Base-by-base conservation (phyloP, 768 basidiomycete species). In the Mycena leptocephala region DNA sequence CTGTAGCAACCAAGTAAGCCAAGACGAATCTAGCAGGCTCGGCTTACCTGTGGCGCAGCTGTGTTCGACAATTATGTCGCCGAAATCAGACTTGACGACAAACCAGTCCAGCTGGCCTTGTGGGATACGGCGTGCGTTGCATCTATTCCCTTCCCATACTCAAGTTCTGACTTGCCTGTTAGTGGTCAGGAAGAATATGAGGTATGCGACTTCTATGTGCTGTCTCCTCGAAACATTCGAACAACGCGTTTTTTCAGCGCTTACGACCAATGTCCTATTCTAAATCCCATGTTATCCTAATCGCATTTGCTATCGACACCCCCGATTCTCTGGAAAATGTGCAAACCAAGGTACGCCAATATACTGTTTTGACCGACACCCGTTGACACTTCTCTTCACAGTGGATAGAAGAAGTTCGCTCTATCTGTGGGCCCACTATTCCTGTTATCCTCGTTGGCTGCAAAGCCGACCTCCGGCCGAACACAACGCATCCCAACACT, bases 131-230 rank as follows among this genome's bases (percentile, higher is more conserved):
- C 98, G 97, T 98, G 84, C 85, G 96, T 93, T 73, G 35, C 56
- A 59, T 56, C 65, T 62, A 68, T 46, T 61, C 59, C 70, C 35
- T 48, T 58, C 30, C 48, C 53, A 51, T 55, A 70, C 70, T 73
- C 66, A 67, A 74, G 35, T 65, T 65, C 71, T 78, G 56, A 74
- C 76, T 76, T 76, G 79, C 69, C 72, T 41, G 26, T 24, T 82
- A 98, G 97, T 81, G 97, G 98, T 58, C 97, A 99, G 88, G 98
- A 99, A 88, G 98, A 98, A 87, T 99, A 99, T 84, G 98, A 99
- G 89, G 96, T 96, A 74, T 64, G 88, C 81, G 62, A 58, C 41
- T 67, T 67, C 62, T 62, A 69, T 37, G 63, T 76, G 35, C 64
- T 64, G 55, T 61, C 67, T 58, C 48, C 41, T 35, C 39, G 62